Percentiles rank a stretch among this genome's conserved stretches.
These are phyloP conservation scores for Talaromyces sp. DNA, from an alignment of 2,329 filamentous ascomycete genomes.

Conservation along the genomic window DNA sequence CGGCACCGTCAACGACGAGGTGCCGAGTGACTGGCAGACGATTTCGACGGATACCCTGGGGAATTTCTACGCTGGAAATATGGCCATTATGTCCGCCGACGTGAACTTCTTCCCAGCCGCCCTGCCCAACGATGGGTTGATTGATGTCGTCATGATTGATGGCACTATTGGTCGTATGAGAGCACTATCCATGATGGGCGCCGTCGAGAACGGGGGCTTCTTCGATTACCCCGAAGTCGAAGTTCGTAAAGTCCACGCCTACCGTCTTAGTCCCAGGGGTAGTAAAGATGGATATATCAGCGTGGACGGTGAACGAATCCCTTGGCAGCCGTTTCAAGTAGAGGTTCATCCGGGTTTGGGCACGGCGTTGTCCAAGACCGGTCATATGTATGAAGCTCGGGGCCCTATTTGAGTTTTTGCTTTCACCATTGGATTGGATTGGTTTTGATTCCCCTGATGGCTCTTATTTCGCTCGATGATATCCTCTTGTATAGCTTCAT, in stretches of 20 bases:
- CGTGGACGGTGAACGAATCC: constrained; percentile 85
- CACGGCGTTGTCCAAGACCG: constrained; percentile 76
- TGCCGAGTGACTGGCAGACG: constrained; percentile 76
- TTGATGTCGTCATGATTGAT: constrained; percentile 80
- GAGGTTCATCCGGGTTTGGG: constrained; percentile 83
- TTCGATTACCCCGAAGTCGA: constrained; percentile 76
- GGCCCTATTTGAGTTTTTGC: constrained; percentile 33
- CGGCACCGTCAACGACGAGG: constrained; percentile 72
- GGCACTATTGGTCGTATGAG: constrained; percentile 69
- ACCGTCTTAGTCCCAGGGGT: constrained; percentile 74
- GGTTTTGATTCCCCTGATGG: neutral
- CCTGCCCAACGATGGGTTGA: constrained; percentile 75
- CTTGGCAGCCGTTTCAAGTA: constrained; percentile 86
- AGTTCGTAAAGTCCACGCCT: constrained; percentile 84
- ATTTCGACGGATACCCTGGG: constrained; percentile 74
- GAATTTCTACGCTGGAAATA: constrained; percentile 93
- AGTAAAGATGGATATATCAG: constrained; percentile 79
- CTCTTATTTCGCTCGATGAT: constrained; percentile 9
- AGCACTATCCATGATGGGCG: constrained; percentile 67
- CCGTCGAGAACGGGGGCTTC: constrained; percentile 70
- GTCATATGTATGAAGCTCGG: constrained; percentile 65
- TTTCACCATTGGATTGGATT: neutral
- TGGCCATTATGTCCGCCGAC: constrained; percentile 86
- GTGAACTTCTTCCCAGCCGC: constrained; percentile 80
- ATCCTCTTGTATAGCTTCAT: constrained; percentile 18